Conservation (phyloP, 2,329 filamentous ascomycete species). For the Pseudopithomyces chartarum region DNA sequence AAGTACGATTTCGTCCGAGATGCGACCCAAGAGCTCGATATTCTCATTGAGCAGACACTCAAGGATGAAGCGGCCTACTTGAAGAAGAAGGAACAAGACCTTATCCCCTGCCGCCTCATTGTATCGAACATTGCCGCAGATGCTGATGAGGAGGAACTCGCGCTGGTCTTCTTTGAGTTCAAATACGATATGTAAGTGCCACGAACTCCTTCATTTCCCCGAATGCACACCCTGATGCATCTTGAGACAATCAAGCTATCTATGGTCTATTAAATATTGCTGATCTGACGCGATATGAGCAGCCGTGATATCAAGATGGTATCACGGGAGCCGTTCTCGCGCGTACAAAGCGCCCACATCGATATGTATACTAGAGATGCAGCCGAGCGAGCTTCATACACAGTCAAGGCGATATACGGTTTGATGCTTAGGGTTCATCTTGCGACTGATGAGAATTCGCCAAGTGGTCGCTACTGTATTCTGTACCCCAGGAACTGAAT, state of each 20-base stretch:
- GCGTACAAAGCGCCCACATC: constrained; percentile 28
- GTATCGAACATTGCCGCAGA: constrained; percentile 34
- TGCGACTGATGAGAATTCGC: constrained; percentile 5
- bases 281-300: not conserved
- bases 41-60: constrained; percentile 13
- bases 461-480: not conserved
- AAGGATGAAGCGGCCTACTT: constrained; percentile 15
- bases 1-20: constrained; percentile 12
- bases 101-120: constrained; percentile 20
- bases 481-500: not conserved
- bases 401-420: constrained; percentile 23
- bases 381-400: constrained; percentile 20
- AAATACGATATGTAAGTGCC: constrained; percentile 24
- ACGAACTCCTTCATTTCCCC: not conserved
- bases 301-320: constrained; percentile 24
- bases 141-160: constrained; percentile 22
- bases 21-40: constrained; percentile 14
- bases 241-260: not conserved
- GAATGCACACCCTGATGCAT: not conserved
- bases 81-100: constrained; percentile 13
- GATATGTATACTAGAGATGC: constrained; percentile 22
- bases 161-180: constrained; percentile 19
- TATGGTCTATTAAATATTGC: not conserved
- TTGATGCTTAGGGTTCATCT: constrained; percentile 19
- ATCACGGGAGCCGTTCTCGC: constrained; percentile 20